phyloP scores from a whole-genome alignment of 495 filamentous ascomycete genomes.

The Annulohypoxylon nitens region DNA sequence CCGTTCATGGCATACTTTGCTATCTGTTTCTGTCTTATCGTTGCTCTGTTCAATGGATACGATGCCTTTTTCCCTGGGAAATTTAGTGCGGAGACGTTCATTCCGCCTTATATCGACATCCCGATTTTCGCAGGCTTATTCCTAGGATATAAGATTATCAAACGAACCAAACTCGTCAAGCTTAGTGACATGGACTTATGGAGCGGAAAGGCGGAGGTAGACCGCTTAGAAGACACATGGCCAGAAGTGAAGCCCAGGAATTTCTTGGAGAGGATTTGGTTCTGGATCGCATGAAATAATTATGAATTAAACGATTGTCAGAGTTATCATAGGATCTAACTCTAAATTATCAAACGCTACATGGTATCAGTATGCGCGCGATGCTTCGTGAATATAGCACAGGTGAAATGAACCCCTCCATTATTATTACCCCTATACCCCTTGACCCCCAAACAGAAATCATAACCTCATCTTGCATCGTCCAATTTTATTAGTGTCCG shows the following conservation, averaged over 20 bases:
- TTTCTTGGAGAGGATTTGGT: slow-evolving; percentile 66
- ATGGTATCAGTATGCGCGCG: slow-evolving; percentile 4
- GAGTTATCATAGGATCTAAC: slow-evolving; percentile 2
- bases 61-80: slow-evolving; percentile 63
- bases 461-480: slow-evolving; percentile 13
- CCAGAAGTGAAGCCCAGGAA: slow-evolving; percentile 61
- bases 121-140: slow-evolving; percentile 69
- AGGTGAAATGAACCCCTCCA: slow-evolving; percentile 6
- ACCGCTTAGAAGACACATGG: slow-evolving; percentile 66
- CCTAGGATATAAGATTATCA: slow-evolving; percentile 66
- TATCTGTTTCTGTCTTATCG: slow-evolving; percentile 67
- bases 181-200: slow-evolving; percentile 70
- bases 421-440: neutral
- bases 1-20: slow-evolving; percentile 73
- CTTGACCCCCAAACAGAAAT: neutral
- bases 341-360: neutral
- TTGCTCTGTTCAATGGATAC: slow-evolving; percentile 69
- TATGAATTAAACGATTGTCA: neutral
- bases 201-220: slow-evolving; percentile 73
- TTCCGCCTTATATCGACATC: slow-evolving; percentile 73
- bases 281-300: slow-evolving; percentile 61
- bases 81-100: slow-evolving; percentile 62
- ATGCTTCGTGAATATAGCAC: slow-evolving; percentile 19
- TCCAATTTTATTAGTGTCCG: neutral
- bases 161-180: slow-evolving; percentile 61